Base-by-base conservation (phyloP, 495 filamentous ascomycete species). In the Aspergillus ellipticus region DNA sequence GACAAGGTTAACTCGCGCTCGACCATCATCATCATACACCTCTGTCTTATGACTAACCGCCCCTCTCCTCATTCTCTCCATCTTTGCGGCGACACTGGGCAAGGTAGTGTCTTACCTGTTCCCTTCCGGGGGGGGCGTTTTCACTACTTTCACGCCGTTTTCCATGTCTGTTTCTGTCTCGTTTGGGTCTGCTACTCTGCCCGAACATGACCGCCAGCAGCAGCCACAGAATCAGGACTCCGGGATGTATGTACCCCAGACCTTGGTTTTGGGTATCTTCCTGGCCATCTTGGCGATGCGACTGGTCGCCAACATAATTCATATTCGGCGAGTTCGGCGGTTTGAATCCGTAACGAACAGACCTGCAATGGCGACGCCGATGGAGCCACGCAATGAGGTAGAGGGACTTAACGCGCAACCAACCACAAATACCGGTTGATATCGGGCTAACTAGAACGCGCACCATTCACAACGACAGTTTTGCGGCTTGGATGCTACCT, bases 21-120 rank as follows among this genome's bases (percentile, higher is more conserved):
- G 67, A 22, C 68, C 69, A 42, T 66, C 69, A 9, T 35, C 73
- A 42, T 66, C 69, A 9, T 35, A 72, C 31, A 54, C 49, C 49
- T 66, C 74, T 64, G 62, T 74, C 64, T 75, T 79, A 72, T 80
- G 77, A 79, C 76, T 80, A 74, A 69, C 74, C 69, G 72, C 72
- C 65, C 73, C 75, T 66, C 69, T 78, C 55, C 60, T 79, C 51
- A 43, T 76, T 53, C 66, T 77, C 51, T 68, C 64, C 53, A 16
- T 74, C 26, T 63, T 71, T 45, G 62, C 66, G 26, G 39, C 72
- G 37, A 24, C 64, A 13, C 41, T 71, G 42, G 66, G 57, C 1
- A 29, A 55, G 62, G 58, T 66, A 42, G 2, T 69, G 61, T 64
- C 17, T 28, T 66, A 10, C 49, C 56, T n/a, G 55, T 69, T n/a